These are phyloP conservation scores for Kingdonia uniflora DNA, from an alignment of 164 flowering plant genomes.

Conservation along the genomic window DNA sequence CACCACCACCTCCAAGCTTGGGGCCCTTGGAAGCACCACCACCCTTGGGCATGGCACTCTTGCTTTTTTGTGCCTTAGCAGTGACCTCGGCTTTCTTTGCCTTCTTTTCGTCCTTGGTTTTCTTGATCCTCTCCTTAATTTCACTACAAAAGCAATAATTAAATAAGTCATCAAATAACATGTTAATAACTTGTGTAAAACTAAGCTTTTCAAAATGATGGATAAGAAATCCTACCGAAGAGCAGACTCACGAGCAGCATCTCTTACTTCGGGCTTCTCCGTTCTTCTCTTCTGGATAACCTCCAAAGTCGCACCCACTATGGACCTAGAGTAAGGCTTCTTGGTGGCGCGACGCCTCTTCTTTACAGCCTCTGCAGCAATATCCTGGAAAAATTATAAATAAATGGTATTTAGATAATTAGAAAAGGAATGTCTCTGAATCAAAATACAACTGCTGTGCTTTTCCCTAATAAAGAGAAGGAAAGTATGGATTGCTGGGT, in stretches of 20 bases:
- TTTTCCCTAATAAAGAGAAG: no score
- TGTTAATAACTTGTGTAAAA: not conserved
- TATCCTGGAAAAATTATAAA: constrained; percentile 16
- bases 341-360: constrained; percentile 40
- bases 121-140: constrained; percentile 23
- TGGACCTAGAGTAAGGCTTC: constrained; percentile 42
- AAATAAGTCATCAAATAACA: no score
- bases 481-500: no score
- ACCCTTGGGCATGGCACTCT: constrained; percentile 13
- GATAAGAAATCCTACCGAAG: constrained; percentile 17
- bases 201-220: not conserved
- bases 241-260: constrained; percentile 45
- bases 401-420: not conserved
- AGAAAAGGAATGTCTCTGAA: no score
- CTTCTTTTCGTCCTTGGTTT: constrained; percentile 20
- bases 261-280: constrained; percentile 39
- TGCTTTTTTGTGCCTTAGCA: constrained; percentile 14
- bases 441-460: no score
- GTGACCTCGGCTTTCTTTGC: constrained; percentile 22
- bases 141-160: constrained; percentile 9
- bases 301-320: constrained; percentile 40
- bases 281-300: constrained; percentile 40
- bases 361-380: constrained; percentile 30
- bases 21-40: constrained; percentile 15
- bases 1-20: constrained; percentile 16